phyloP scores from a whole-genome alignment of 306 rosid genomes.

The Rosa persica region DNA sequence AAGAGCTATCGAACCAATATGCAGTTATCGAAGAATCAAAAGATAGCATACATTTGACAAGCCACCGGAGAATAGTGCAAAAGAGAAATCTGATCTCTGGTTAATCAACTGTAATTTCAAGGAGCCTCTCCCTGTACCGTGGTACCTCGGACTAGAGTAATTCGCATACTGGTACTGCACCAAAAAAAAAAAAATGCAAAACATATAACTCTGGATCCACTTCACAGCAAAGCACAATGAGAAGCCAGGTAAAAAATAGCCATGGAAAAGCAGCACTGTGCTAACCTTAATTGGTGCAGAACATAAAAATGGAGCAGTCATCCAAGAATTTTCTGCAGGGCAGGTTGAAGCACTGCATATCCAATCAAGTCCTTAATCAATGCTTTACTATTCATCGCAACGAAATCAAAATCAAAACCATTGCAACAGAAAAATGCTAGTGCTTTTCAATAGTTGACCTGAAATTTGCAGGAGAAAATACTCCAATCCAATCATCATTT shows the following conservation, averaged over 20 bases:
- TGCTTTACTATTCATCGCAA: neutral
- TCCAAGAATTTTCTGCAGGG: conserved; percentile 49
- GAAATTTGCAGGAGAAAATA: conserved; percentile 90
- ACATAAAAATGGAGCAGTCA: conserved; percentile 65
- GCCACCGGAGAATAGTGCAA: conserved; percentile 82
- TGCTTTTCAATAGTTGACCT: conserved; percentile 36
- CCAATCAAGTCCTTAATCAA: conserved; percentile 21
- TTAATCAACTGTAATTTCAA: conserved; percentile 84
- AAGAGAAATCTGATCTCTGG: conserved; percentile 87
- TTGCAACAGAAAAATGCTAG: neutral
- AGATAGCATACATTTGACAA: conserved; percentile 48
- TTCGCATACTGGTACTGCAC: conserved; percentile 89
- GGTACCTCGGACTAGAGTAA: conserved; percentile 59
- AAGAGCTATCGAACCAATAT: neutral
- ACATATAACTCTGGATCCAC: conserved; percentile 2
- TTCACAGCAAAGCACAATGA: neutral
- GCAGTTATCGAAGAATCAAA: neutral
- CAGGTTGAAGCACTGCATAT: conserved; percentile 72
- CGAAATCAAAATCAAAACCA: neutral
- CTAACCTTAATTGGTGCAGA: conserved; percentile 88
- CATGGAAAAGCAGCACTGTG: neutral
- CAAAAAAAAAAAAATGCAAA: neutral
- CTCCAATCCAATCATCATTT: conserved; percentile 81
- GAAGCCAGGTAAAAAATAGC: conserved; percentile 7
- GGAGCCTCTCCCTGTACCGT: conserved; percentile 59